Percentiles rank a stretch among this genome's conserved stretches.
These are phyloP conservation scores for Fusarium succisae DNA, from an alignment of 2,329 filamentous ascomycete species.

Conservation along the genomic window DNA sequence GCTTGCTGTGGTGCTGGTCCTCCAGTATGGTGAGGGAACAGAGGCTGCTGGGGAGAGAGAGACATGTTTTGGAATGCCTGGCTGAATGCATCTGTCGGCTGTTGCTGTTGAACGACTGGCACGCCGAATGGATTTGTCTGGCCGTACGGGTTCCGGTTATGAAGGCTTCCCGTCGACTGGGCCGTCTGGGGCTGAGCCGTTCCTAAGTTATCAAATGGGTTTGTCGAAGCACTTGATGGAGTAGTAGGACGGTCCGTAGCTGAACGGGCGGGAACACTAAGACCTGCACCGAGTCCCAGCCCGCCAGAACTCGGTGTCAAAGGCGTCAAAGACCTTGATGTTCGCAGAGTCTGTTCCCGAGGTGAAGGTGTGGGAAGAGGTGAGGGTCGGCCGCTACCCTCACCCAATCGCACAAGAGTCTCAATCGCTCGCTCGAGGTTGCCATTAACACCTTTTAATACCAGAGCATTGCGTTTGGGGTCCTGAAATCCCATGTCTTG, in stretches of 20 bases:
- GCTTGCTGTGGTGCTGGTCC: constrained; percentile 58
- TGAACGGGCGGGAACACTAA: constrained; percentile 46
- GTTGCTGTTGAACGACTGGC: constrained; percentile 50
- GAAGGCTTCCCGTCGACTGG: constrained; percentile 70
- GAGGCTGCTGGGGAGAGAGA: constrained; percentile 66
- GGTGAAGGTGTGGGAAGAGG: constrained; percentile 51
- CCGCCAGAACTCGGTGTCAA: constrained; percentile 51
- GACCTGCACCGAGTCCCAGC: constrained; percentile 44
- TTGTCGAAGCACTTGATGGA: constrained; percentile 63
- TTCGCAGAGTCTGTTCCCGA: constrained; percentile 58
- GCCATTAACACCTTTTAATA: constrained; percentile 84
- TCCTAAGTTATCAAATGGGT: constrained; percentile 73
- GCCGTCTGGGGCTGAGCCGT: constrained; percentile 68
- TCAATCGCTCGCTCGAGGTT: constrained; percentile 89
- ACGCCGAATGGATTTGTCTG: constrained; percentile 75
- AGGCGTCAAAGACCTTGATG: constrained; percentile 65
- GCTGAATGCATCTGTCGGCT: constrained; percentile 57
- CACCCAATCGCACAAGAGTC: constrained; percentile 82
- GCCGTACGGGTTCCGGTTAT: constrained; percentile 64
- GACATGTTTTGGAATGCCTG: constrained; percentile 81
- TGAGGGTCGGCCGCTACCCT: constrained; percentile 62
- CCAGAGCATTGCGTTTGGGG: constrained; percentile 79
- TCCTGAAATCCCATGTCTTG: constrained; percentile 94
- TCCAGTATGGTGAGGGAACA: constrained; percentile 82
- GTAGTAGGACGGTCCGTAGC: constrained; percentile 49